Base-by-base conservation (phyloP, 169 alveolate genomes). In the Eimeria falciformis region DNA sequence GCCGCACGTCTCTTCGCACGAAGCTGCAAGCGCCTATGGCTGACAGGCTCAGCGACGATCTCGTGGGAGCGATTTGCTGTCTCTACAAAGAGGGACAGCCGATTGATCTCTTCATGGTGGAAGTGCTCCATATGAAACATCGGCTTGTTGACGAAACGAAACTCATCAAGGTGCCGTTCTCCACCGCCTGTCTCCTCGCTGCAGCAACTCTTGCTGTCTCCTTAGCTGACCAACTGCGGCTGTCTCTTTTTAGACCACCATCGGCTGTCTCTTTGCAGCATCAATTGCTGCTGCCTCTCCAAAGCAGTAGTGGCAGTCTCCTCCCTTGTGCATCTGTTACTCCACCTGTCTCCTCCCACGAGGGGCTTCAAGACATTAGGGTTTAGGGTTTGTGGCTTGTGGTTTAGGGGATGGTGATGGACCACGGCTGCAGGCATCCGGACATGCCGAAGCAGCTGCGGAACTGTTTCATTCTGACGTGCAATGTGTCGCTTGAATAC, bases 371-470 rank as follows among this genome's bases (percentile, higher is more conserved):
- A 50, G 62, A 7, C 14, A 50, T 50, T 7, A 14, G 14, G 14
- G 7, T 50, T 50, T 50, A 14, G n/a, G 62, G 14, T 50, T 50
- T 14, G 62, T 7, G 62, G n/a, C 14, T 50, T 50, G 62, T 50
- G 62, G 95, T 97, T 43, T 86, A 98, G 79, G 99, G 99, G 3
- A 96, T 98, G 98, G 99, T 98, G 7, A 93, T 99, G 91, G 99
- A 99, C 95, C 99, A 99, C 95, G 99, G 99, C 14, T 97, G 99
- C 17, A 94, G 99, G 66, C 99, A 98, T 93, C 99, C 99, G 62
- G 99, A 98, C 87, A 99, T 98, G 99, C 99, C 99, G n/a, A 97
- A 97, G 94, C 95, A 96, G 83, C 96, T 98, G 53, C 97, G 97
- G 93, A 98, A 98, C 94, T 98, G 99, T 92, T 98, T 96, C 95